A percentile compares a stretch with the other conserved stretches of the same genome.
Conservation (phyloP, 257 asterid species). For the Solanum sejunctum region DNA sequence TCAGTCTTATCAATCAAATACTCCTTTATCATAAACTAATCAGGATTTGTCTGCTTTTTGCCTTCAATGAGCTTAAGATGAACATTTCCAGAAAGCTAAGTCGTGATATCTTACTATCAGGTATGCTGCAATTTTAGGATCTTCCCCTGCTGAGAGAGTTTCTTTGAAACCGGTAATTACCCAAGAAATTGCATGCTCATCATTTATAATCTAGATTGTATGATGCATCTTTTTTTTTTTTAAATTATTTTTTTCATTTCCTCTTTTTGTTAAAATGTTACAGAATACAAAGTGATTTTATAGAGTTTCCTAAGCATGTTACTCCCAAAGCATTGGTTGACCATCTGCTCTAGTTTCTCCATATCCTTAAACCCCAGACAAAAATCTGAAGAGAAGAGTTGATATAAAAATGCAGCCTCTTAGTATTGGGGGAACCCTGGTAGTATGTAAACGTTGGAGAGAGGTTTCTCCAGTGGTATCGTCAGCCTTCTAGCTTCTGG, state of each 20-base stretch:
- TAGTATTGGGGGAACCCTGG: neutral
- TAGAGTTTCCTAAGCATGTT: neutral
- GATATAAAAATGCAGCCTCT: neutral
- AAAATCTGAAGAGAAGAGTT: neutral
- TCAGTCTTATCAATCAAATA: neutral
- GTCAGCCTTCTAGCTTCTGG: neutral
- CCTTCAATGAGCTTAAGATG: neutral
- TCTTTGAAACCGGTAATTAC: conserved; percentile 72
- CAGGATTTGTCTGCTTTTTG: neutral
- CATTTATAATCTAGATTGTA: neutral
- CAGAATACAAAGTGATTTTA: neutral
- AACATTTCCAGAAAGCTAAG: neutral
- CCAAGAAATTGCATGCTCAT: neutral
- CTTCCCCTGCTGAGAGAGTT: conserved; percentile 53
- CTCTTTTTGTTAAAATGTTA: neutral
- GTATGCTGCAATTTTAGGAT: conserved; percentile 91
- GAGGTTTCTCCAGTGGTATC: neutral
- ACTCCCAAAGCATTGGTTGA: neutral
- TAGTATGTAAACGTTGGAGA: neutral
- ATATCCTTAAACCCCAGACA: neutral
- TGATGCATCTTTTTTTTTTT: neutral
- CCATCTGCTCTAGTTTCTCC: neutral
- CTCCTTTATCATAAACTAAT: neutral
- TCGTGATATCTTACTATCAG: conserved; percentile 23
- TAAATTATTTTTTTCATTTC: neutral